Evolutionary conservation across 192 early-diverging fungal genomes (phyloP).

Genomic region (Coemansia sp.): DNA sequence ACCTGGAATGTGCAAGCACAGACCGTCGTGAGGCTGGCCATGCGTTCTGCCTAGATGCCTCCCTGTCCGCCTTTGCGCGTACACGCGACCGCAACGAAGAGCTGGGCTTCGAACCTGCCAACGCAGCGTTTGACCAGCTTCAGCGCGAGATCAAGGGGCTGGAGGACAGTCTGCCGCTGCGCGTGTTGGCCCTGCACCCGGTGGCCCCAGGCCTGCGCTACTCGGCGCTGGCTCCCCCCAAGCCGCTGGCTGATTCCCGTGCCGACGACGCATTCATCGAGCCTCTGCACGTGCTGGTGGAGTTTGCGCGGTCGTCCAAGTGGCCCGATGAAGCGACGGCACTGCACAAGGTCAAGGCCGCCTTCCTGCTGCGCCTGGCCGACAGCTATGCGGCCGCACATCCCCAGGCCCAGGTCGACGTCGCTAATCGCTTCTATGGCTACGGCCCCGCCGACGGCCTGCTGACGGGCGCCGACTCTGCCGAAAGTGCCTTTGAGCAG

Average conservation of each 20-base stretch:
- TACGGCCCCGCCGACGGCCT: constrained; percentile 51
- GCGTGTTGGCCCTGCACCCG: constrained; percentile 28
- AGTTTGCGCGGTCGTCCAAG: constrained; percentile 74
- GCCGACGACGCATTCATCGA: constrained; percentile 54
- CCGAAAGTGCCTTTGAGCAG: constrained; percentile 12
- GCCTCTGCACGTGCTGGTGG: constrained; percentile 71
- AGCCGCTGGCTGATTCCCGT: constrained; percentile 23
- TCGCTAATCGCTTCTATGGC: constrained; percentile 48
- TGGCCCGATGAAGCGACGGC: constrained; percentile 89
- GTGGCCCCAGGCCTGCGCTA: constrained; percentile 53
- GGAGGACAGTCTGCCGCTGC: constrained; percentile 42
- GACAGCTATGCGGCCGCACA: constrained; percentile 48
- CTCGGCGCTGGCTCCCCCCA: constrained; percentile 51
- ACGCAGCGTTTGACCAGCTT: constrained; percentile 21
- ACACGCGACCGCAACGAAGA: constrained; percentile 11
- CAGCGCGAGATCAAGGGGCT: constrained; percentile 19
- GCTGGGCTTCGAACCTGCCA: constrained; percentile 36
- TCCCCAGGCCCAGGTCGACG: constrained; percentile 29
- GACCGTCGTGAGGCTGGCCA: neutral
- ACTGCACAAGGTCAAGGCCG: constrained; percentile 84
- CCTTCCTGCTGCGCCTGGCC: constrained; percentile 76
- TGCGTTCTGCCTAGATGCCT: constrained; percentile 13
- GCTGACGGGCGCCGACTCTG: constrained; percentile 18
- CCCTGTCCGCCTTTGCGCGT: constrained; percentile 12
- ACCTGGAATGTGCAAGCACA: constrained; percentile 15